Conservation (phyloP, 2,329 filamentous ascomycete species). For the Gnomoniopsis smithogilvyi region DNA sequence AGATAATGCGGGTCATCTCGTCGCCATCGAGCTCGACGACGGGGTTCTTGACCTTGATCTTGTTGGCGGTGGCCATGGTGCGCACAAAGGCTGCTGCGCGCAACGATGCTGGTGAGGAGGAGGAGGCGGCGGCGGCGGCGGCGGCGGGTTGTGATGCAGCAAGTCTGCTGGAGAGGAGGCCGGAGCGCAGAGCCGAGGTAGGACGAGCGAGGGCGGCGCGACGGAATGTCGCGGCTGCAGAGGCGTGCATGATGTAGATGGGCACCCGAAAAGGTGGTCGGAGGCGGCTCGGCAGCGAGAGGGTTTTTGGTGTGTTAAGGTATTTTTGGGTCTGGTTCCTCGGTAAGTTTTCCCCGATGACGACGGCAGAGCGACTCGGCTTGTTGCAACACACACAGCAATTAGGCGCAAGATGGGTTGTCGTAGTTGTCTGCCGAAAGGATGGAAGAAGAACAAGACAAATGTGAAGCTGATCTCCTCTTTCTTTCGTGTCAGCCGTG, state of each 20-base stretch:
- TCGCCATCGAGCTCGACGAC: slow-evolving; percentile 95
- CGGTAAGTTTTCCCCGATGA: not conserved
- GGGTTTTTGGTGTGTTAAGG: not conserved
- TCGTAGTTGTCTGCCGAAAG: too few relatives aligned
- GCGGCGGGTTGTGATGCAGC: slow-evolving; percentile 24
- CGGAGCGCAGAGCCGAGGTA: slow-evolving; percentile 3
- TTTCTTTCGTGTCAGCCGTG: not conserved
- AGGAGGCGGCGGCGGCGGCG: slow-evolving; percentile 25
- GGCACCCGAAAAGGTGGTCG: not conserved
- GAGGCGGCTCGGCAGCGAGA: not conserved
- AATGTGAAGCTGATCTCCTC: not conserved
- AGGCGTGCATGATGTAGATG: slow-evolving; percentile 12
- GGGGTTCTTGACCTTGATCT: slow-evolving; percentile 99
- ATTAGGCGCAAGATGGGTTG: too few relatives aligned
- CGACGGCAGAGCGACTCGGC: not conserved
- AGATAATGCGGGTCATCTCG: slow-evolving; percentile 98
- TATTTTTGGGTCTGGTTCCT: not conserved
- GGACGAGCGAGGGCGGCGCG: slow-evolving; percentile 13
- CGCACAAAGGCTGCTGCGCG: slow-evolving; percentile 22
- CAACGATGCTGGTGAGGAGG: slow-evolving; percentile 4
- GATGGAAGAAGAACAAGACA: not conserved
- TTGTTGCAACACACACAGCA: too few relatives aligned
- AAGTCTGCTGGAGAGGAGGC: slow-evolving; percentile 6
- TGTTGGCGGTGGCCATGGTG: slow-evolving; percentile 61
- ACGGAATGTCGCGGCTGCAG: slow-evolving; percentile 17